Base-by-base conservation (phyloP, 1,139 yeast species). In the Protomyces gravidus region DNA sequence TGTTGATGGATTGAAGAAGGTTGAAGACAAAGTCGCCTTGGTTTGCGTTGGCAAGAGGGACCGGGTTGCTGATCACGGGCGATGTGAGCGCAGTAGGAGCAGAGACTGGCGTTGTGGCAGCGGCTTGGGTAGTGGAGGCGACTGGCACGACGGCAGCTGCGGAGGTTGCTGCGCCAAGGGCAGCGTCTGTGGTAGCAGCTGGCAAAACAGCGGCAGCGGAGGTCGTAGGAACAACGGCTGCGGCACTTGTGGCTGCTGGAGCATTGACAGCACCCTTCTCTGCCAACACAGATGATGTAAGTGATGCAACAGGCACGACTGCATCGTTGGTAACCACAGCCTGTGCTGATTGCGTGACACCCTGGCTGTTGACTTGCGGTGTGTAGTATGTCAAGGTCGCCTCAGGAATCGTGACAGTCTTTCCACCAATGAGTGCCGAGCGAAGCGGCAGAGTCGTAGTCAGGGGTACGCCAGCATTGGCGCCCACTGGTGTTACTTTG, bases 351-450 rank as follows among this genome's bases (percentile, higher is more conserved):
- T 36, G 42, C 5, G 42, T 36, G 21, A 36, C 19, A 4, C 42
- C 42, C 5, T n/a, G 42, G 23, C 21, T 33, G 27, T 53, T 26
- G 36, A 53, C 46, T 23, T 45, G 39, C 5, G 58, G 58, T 9
- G 58, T 46, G 46, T 53, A 53, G 49, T 53, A 53, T 9, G 51
- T 53, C 36, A 28, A 46, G 2, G 58, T 53, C 39, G 47, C 51
- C 2, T 30, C 51, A 33, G 58, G 33, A 6, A 53, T 15, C 21
- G 58, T 53, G 11, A 53, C 58, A 3, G 58, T 53, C 13, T 21
- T 36, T 4, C 58, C 58, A 9, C 39, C 26, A 28, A 53, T 46
- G 26, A 32, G 17, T 4, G 48, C 58, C 6, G 58, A 53, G 6
- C 47, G 51, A 2, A 46, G 28, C 3, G 58, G 58, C 47, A 53